phyloP scores from a whole-genome alignment of 441 rosid species.

The Corymbia calophylla region DNA sequence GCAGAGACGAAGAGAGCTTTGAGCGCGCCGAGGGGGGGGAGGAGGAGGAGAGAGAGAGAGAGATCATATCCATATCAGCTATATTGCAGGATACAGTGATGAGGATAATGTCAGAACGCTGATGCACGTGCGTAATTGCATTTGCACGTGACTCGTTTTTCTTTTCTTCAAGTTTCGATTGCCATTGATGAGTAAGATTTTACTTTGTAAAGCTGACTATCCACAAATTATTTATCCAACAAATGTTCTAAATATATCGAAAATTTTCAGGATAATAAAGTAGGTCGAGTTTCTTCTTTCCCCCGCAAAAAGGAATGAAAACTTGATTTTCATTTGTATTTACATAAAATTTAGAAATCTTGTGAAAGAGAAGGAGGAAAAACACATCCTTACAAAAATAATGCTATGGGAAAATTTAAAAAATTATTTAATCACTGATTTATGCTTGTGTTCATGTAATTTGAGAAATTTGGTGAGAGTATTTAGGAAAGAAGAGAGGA shows the following conservation, averaged over 20 bases:
- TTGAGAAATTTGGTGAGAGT: neutral
- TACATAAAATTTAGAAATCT: neutral
- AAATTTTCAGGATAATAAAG: neutral
- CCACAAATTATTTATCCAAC: neutral
- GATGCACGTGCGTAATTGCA: neutral
- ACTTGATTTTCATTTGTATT: neutral
- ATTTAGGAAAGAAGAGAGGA: neutral
- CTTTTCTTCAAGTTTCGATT: neutral
- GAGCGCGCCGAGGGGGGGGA: too few species aligned
- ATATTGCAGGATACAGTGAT: neutral
- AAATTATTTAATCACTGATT: neutral
- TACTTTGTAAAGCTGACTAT: neutral
- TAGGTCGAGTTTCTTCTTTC: neutral
- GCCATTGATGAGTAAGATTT: neutral
- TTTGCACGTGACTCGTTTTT: neutral
- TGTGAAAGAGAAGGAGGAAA: neutral
- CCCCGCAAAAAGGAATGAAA: neutral
- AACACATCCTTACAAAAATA: neutral
- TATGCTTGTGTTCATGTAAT: neutral
- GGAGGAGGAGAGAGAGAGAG: neutral
- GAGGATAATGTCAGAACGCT: neutral
- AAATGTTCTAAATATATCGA: too few species aligned
- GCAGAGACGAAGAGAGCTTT: neutral
- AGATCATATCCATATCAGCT: neutral
- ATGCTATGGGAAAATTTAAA: neutral